Percentiles rank a stretch among this genome's conserved stretches.
Conservation (phyloP, 495 filamentous ascomycete genomes). For the Penicillium taxi region DNA sequence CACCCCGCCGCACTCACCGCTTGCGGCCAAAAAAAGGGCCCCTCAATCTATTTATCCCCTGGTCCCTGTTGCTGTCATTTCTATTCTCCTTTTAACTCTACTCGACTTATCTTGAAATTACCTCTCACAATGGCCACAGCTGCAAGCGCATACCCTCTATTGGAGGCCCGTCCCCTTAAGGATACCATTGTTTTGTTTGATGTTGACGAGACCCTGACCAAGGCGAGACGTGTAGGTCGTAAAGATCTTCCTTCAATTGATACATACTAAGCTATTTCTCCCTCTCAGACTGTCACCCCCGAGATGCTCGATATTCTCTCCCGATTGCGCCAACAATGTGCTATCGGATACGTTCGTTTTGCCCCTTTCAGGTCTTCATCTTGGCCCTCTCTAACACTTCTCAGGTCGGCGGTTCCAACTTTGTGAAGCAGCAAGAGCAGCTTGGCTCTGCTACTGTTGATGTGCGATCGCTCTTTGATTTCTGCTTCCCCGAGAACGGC, state of each 20-base stretch:
- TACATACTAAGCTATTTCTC: constrained; percentile 8
- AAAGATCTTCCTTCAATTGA: neutral
- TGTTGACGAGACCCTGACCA: constrained; percentile 83
- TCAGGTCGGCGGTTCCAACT: constrained; percentile 70
- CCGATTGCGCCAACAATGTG: constrained; percentile 73
- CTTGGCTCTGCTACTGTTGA: constrained; percentile 56
- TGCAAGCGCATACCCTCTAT: constrained; percentile 57
- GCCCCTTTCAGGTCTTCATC: neutral
- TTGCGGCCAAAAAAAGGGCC: constrained; percentile 26
- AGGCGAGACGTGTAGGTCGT: constrained; percentile 56
- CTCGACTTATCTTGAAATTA: neutral
- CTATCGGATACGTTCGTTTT: constrained; percentile 68
- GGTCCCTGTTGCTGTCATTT: constrained; percentile 4
- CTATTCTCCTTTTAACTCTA: neutral
- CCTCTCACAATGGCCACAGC: constrained; percentile 39
- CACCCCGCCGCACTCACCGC: constrained; percentile 22
- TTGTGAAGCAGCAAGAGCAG: constrained; percentile 93
- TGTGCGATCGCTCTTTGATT: constrained; percentile 83
- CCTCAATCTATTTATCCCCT: constrained; percentile 13
- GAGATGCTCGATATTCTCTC: constrained; percentile 79
- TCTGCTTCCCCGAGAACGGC: constrained; percentile 93
- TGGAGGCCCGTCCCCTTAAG: constrained; percentile 73
- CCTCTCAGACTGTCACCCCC: constrained; percentile 50
- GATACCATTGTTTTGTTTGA: constrained; percentile 91
- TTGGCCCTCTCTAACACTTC: constrained; percentile 9